Evolutionary conservation across 495 filamentous ascomycete species (phyloP).

Genomic region (Usnea hakonensis): DNA sequence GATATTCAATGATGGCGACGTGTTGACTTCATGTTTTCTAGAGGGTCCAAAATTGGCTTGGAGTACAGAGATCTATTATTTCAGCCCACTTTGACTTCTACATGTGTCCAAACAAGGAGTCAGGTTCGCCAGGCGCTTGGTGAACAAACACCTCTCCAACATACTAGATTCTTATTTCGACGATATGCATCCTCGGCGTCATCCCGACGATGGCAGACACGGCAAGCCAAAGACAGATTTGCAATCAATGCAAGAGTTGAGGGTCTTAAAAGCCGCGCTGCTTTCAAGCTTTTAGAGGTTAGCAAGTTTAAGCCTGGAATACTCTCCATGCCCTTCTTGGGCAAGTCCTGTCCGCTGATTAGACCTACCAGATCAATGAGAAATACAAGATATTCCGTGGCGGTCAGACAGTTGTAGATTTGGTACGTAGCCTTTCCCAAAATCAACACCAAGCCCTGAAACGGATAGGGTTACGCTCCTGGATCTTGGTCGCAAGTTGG

Average conservation of each 20-base stretch:
- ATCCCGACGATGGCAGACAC: slow-evolving; percentile 71
- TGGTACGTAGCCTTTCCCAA: slow-evolving; percentile 44
- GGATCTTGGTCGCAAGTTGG: slow-evolving; percentile 86
- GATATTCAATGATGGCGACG: not conserved
- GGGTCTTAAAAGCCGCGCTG: slow-evolving; percentile 79
- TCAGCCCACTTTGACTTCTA: not conserved
- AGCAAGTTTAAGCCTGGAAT: slow-evolving; percentile 2
- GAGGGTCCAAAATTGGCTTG: slow-evolving; percentile 7
- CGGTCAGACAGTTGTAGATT: slow-evolving; percentile 81
- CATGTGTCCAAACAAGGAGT: not conserved
- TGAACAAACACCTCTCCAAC: not conserved
- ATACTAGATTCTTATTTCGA: not conserved
- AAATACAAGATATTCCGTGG: slow-evolving; percentile 68
- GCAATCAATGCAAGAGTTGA: slow-evolving; percentile 63
- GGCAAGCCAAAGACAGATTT: slow-evolving; percentile 65
- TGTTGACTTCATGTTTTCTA: slow-evolving; percentile 11
- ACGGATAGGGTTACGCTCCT: slow-evolving; percentile 74
- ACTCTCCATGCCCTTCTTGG: not conserved
- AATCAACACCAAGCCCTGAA: slow-evolving; percentile 13
- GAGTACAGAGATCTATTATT: not conserved
- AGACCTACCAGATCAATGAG: slow-evolving; percentile 56
- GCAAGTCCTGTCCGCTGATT: not conserved
- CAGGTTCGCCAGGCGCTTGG: not conserved
- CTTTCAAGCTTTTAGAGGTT: slow-evolving; percentile 83
- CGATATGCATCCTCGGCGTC: slow-evolving; percentile 40